These are phyloP conservation scores for Tuber calosporum DNA, from an alignment of 495 filamentous ascomycete species.

Conservation along the genomic window DNA sequence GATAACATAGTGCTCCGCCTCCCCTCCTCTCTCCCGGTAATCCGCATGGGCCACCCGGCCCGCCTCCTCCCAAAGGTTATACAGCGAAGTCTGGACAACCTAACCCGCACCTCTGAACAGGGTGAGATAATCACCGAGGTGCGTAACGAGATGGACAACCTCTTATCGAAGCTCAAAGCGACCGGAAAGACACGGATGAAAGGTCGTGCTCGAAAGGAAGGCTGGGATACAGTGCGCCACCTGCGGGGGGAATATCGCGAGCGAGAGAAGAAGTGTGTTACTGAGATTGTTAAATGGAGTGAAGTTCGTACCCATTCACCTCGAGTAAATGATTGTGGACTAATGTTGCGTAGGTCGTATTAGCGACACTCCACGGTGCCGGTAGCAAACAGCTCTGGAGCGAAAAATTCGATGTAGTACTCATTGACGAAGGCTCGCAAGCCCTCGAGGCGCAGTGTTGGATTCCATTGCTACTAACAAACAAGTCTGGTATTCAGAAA, in stretches of 20 bases:
- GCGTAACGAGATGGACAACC: constrained; percentile 83
- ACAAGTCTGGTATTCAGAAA: constrained; percentile 47
- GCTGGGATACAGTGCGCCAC: constrained; percentile 77
- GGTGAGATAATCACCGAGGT: constrained; percentile 86
- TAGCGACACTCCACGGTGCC: constrained; percentile 87
- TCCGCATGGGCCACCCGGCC: constrained; percentile 88
- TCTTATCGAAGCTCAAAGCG: constrained; percentile 85
- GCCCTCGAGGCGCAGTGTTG: constrained; percentile 96
- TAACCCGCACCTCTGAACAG: constrained; percentile 87
- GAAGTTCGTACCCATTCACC: constrained; percentile 43
- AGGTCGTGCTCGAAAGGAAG: constrained; percentile 69
- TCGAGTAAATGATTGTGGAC: too few species aligned
- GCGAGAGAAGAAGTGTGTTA: constrained; percentile 73
- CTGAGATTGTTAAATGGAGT: constrained; percentile 62
- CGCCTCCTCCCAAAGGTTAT: constrained; percentile 82
- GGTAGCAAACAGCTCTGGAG: constrained; percentile 75
- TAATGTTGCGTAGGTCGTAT: constrained; percentile 53
- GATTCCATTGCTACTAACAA: constrained; percentile 64
- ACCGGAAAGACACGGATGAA: constrained; percentile 47
- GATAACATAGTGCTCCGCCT: constrained; percentile 98
- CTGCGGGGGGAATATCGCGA: constrained; percentile 83
- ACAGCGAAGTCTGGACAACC: constrained; percentile 79
- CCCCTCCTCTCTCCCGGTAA: constrained; percentile 70
- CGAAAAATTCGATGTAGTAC: constrained; percentile 83
- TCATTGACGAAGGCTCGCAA: constrained; percentile 94